Base-by-base conservation (phyloP, 176 grass and related monocot species). In the Raddia distichophylla region DNA sequence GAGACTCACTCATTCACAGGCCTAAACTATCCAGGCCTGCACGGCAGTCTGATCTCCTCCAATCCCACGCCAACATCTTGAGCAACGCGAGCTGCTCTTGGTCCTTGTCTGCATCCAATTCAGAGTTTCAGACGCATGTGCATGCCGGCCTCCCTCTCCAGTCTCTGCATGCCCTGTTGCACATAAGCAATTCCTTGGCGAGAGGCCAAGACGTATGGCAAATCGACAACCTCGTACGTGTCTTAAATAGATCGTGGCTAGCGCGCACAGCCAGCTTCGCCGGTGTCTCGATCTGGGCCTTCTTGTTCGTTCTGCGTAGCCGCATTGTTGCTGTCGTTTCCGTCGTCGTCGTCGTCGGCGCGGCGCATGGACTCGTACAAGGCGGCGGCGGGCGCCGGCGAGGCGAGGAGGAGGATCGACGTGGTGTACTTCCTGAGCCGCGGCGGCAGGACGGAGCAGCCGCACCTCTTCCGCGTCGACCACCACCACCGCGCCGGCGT, bases 371-470 rank as follows among this genome's bases (percentile, higher is more conserved):
- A 66, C 7, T 50, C 62, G 60, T 45, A 69, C 62, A 80, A 75
- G 70, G 43, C 27, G 27, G 27, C 27, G 3, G 52, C 32, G 33
- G 40, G 82, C 71, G 48, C 17, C 62, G 82, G 85, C 40, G 92
- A 85, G 89, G 68, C 72, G 50, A 91, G 86, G 76, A 91, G 86
- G 76, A 60, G 78, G 56, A 86, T 94, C 72, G 85, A 87, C 89
- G 84, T 94, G 42, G 84, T 94, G 15, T 94, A 91, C 12, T 94
- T 91, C 81, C 70, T 94, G 5, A 94, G 92, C 84, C 81, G 86
- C 66, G 70, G 71, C 50, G 89, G 89, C 56, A 77, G 81, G 40
- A 86, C 80, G 35, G 92, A 89, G 56, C 92, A 94, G 69, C 92
- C 92, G 34, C 89, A 91, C 78, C 92, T 94, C 81, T 84, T 94